These are phyloP conservation scores for Bipolaris oryzae DNA, from an alignment of 2,329 filamentous ascomycete species.

Conservation along the genomic window DNA sequence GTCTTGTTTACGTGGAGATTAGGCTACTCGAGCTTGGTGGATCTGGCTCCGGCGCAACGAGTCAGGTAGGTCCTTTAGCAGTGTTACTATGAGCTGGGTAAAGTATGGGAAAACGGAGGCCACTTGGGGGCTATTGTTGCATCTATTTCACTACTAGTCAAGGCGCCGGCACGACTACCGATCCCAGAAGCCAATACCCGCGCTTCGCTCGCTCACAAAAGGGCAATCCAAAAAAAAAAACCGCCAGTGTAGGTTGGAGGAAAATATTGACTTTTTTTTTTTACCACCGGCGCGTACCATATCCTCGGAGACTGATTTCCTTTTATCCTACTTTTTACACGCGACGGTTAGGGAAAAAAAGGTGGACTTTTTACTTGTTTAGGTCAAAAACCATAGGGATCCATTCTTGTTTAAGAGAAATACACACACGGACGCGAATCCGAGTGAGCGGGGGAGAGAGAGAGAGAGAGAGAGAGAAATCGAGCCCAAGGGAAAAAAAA, in stretches of 20 bases:
- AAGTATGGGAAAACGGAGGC: background rate
- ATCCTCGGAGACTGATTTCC: too few species aligned
- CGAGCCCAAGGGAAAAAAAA: background rate
- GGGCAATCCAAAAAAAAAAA: background rate
- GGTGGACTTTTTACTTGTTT: too few species aligned
- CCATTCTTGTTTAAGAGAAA: background rate
- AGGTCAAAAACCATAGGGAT: too few species aligned
- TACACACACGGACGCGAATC: background rate
- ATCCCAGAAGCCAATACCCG: conserved; percentile 18
- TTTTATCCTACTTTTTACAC: too few species aligned
- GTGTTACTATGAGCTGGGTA: conserved; percentile 1
- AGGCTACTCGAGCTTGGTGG: conserved; percentile 1
- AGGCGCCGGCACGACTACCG: conserved; percentile 13
- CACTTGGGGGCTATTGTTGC: background rate
- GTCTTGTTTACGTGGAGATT: conserved; percentile 1
- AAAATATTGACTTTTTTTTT: background rate
- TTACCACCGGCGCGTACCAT: background rate
- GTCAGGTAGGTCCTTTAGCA: background rate
- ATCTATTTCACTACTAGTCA: background rate
- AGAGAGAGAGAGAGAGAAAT: background rate
- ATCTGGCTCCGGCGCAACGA: background rate
- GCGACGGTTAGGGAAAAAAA: too few species aligned
- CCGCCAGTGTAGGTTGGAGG: background rate
- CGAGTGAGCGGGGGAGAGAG: background rate
- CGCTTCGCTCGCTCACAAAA: background rate